Base-by-base conservation (phyloP, 805 yeast species). In the Priceomyces fermenticarens region DNA sequence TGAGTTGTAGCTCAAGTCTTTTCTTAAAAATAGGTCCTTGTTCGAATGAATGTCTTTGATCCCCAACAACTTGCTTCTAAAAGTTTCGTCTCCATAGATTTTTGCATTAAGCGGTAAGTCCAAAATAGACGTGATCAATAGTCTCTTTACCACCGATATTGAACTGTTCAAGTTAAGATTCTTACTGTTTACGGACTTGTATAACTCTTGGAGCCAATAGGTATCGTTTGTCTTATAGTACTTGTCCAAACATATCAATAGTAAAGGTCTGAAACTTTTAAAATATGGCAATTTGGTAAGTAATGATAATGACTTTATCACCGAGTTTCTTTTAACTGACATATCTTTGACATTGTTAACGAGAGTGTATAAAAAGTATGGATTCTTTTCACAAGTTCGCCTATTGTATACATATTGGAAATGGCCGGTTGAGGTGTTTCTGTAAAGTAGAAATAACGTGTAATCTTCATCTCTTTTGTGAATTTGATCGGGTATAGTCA, bases 401-500 rank as follows among this genome's bases (percentile, higher is more conserved):
- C 47, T 52, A 38, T 64, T 60, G 42, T 49, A 61, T 13, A 58
- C 45, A 50, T 67, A 70, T 49, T 66, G 73, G 48, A 67, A 68
- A 41, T 63, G 62, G 3, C 69, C 69, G 1, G 67, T 63, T 15
- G 55, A 47, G 11, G 57, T 61, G 43, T 66, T 73, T 56, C 64
- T 58, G 55, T 72, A 80, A 9, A 83, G 55, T 11, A 81, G 68
- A 46, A 81, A 75, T 6, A 75, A 54, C 0, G 87, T 80, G 47
- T 67, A 80, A 53, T 81, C 83, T 41, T 80, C 81, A n/a, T 62
- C 70, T 34, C 77, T 63, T 34, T 73, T 67, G 48, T 83, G 82
- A 35, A 78, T 67, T 51, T 78, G 83, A 46, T 77, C 78, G 0
- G 87, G 85, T 7, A 83, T 65, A 78, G 82, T 74, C 30, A 81